These are phyloP conservation scores for Globisporangium echinulatum DNA, from an alignment of 352 stramenopile species.

Conservation along the genomic window DNA sequence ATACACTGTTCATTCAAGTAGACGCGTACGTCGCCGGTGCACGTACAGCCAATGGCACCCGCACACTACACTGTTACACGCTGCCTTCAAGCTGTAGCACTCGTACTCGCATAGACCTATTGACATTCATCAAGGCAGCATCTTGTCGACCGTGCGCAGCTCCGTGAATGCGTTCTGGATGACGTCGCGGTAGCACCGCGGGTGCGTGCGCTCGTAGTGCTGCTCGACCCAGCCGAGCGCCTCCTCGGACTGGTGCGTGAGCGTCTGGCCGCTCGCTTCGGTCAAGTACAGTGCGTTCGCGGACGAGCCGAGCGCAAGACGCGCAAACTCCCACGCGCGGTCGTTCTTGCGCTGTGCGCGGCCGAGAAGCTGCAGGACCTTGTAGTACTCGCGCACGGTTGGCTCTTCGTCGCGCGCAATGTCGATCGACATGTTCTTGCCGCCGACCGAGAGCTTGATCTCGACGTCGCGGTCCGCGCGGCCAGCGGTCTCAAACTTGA, in stretches of 20 bases:
- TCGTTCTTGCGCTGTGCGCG: constrained; percentile 31
- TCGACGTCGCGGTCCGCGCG: constrained; percentile 43
- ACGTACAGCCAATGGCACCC: too few species aligned
- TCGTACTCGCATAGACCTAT: too few species aligned
- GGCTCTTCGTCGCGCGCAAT: constrained; percentile 24
- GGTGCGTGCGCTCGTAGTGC: constrained; percentile 27
- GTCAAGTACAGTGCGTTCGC: constrained; percentile 28
- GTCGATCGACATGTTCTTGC: constrained; percentile 21
- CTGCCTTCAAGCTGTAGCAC: too few species aligned
- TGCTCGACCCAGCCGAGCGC: constrained; percentile 28
- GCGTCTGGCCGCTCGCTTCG: constrained; percentile 24
- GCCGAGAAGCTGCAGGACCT: constrained; percentile 29
- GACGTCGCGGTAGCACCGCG: constrained; percentile 29
- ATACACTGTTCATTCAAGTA: too few species aligned
- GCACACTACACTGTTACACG: too few species aligned
- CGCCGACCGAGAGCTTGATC: constrained; percentile 29
- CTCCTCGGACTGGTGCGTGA: constrained; percentile 29
- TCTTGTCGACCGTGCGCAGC: constrained; percentile 10
- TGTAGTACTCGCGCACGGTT: constrained; percentile 28
- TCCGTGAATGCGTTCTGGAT: constrained; percentile 20
- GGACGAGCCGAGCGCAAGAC: constrained; percentile 19
- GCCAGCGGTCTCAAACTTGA: constrained; percentile 38
- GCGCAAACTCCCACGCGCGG: constrained; percentile 24
- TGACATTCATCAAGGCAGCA: not conserved
- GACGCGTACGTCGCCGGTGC: too few species aligned